Percentiles rank a stretch among this genome's conserved stretches.
Conservation (phyloP, 331 rosid species). For the Phaseolus coccineus region DNA sequence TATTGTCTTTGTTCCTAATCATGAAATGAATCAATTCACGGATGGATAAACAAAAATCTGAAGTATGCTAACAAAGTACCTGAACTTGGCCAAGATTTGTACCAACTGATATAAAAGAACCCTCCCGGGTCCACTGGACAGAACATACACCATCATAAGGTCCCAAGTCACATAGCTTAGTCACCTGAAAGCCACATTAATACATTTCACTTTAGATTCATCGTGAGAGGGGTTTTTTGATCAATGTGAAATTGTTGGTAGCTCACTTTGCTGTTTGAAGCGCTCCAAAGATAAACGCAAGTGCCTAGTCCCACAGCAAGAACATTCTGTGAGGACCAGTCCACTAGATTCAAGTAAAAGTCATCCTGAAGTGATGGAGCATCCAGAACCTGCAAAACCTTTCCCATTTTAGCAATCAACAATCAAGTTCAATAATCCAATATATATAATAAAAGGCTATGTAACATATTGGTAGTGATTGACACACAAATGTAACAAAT, state of each 20-base stretch:
- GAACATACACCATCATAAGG: slow-evolving; percentile 97
- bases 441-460: background rate
- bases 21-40: background rate
- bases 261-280: slow-evolving; percentile 87
- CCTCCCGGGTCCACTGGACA: slow-evolving; percentile 96
- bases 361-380: slow-evolving; percentile 98
- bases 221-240: background rate
- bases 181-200: slow-evolving; percentile 68
- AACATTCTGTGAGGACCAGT: slow-evolving; percentile 98
- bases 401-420: slow-evolving; percentile 26
- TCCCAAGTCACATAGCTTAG: slow-evolving; percentile 94
- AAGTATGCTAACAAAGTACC: slow-evolving; percentile 55
- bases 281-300: slow-evolving; percentile 96
- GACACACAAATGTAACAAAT: background rate
- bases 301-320: slow-evolving; percentile 97
- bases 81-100: slow-evolving; percentile 95
- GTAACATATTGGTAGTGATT: background rate
- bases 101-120: slow-evolving; percentile 91
- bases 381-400: slow-evolving; percentile 80
- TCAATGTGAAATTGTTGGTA: slow-evolving; percentile 3
- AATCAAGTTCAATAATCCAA: slow-evolving; percentile 10
- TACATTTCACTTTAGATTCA: background rate
- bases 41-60: background rate
- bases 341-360: slow-evolving; percentile 94
- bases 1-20: slow-evolving; percentile 25